Conservation (phyloP, 2,329 filamentous ascomycete species). For the Corinectria fuckeliana region DNA sequence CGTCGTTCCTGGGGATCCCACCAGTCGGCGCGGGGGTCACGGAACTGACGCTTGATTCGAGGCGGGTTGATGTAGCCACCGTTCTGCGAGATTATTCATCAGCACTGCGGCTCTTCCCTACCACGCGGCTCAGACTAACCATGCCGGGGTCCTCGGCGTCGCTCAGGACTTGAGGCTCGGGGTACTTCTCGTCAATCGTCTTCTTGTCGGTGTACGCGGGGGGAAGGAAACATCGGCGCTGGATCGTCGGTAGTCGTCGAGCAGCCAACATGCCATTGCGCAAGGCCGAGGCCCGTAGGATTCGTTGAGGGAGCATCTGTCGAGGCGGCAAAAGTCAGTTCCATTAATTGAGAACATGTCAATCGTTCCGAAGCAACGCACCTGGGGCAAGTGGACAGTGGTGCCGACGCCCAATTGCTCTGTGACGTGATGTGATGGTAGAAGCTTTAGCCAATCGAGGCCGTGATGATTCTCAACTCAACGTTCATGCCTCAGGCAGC, state of each 20-base stretch:
- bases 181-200: constrained; percentile 59
- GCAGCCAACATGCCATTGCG: constrained; percentile 53
- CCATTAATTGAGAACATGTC: constrained; percentile 15
- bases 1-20: constrained; percentile 97
- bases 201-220: constrained; percentile 53
- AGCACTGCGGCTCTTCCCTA: constrained; percentile 24
- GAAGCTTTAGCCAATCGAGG: constrained; percentile 42
- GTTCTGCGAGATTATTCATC: constrained; percentile 62
- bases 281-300: constrained; percentile 57
- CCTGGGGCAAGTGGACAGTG: constrained; percentile 42
- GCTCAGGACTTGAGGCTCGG: constrained; percentile 53
- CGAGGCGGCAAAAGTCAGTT: constrained; percentile 19
- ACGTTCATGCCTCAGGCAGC: constrained; percentile 44
- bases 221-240: constrained; percentile 65
- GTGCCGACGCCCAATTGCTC: constrained; percentile 47
- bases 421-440: constrained; percentile 39
- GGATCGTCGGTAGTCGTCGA: constrained; percentile 59
- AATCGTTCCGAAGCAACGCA: constrained; percentile 23
- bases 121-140: constrained; percentile 53
- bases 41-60: constrained; percentile 83
- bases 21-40: constrained; percentile 92
- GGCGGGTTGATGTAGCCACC: constrained; percentile 84
- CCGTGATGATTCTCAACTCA: constrained; percentile 41
- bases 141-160: constrained; percentile 71
- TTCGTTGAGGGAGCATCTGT: constrained; percentile 68